Evolutionary conservation across 345 rosid species (phyloP).

Genomic region (Aurinia saxatilis): DNA sequence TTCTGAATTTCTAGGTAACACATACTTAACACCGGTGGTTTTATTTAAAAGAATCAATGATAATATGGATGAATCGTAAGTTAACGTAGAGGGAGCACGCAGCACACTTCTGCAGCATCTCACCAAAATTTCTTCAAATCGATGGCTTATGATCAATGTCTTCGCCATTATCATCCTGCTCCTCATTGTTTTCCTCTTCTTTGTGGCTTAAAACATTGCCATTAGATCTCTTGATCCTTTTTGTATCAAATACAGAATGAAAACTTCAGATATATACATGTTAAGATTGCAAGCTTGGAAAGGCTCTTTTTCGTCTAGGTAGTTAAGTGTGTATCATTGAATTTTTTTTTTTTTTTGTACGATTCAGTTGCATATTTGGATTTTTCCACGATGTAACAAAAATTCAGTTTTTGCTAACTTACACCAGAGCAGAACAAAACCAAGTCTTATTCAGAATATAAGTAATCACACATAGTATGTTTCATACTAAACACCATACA

Average conservation of each 20-base stretch:
- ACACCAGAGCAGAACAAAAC: conserved; percentile 11
- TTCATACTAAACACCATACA: conserved; percentile 7
- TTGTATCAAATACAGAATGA: too few relatives aligned
- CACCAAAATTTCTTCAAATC: conserved; percentile 71
- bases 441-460: conserved; percentile 10
- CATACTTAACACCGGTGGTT: background rate
- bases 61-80: conserved; percentile 85
- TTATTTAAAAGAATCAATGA: conserved; percentile 68
- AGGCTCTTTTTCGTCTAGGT: background rate
- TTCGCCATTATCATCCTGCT: conserved; percentile 62
- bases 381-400: background rate
- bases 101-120: conserved; percentile 66
- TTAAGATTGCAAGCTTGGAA: background rate
- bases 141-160: conserved; percentile 95
- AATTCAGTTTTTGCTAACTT: background rate
- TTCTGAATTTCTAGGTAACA: background rate
- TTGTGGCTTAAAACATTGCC: conserved; percentile 49
- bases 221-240: background rate
- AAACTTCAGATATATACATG: background rate
- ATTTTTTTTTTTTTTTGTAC: background rate
- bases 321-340: background rate
- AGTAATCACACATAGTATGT: conserved; percentile 18
- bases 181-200: conserved; percentile 55
- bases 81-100: conserved; percentile 79
- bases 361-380: background rate